phyloP scores from a whole-genome alignment of 2,329 filamentous ascomycete species.

The Aspergillus neotritici region DNA sequence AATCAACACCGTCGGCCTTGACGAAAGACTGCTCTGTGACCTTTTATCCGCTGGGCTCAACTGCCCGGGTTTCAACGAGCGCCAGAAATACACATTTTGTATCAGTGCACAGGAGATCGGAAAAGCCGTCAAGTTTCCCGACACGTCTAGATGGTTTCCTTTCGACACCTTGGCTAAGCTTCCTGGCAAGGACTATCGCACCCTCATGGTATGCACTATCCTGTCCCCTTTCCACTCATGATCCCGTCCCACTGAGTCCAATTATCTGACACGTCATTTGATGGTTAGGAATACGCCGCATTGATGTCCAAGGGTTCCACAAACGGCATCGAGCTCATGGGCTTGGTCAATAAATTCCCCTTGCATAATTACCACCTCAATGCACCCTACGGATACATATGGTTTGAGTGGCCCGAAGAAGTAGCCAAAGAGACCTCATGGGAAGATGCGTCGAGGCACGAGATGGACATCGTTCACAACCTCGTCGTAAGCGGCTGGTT shows the following conservation, averaged over 20 bases:
- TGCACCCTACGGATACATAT: slow-evolving; percentile 26
- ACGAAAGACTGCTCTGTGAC: slow-evolving; percentile 34
- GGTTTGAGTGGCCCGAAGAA: slow-evolving; percentile 23
- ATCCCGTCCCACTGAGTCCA: not conserved
- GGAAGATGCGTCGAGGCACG: slow-evolving; percentile 19
- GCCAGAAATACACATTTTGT: slow-evolving; percentile 36
- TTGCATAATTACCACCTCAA: slow-evolving; percentile 8
- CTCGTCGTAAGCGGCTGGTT: slow-evolving; percentile 20
- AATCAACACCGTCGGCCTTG: slow-evolving; percentile 33
- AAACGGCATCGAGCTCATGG: slow-evolving; percentile 2
- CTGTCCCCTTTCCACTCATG: not conserved
- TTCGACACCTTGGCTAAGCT: slow-evolving; percentile 34
- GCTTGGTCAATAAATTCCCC: slow-evolving; percentile 18
- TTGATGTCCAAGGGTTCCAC: slow-evolving; percentile 19
- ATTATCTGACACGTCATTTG: too few species aligned
- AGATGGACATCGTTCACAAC: slow-evolving; percentile 17
- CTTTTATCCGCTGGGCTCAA: slow-evolving; percentile 37
- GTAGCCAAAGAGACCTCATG: slow-evolving; percentile 14
- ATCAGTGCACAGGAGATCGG: slow-evolving; percentile 20
- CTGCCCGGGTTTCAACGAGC: slow-evolving; percentile 41
- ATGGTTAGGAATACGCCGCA: slow-evolving; percentile 19
- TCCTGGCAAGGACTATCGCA: slow-evolving; percentile 15
- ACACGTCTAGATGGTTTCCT: slow-evolving; percentile 32
- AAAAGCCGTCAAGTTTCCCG: slow-evolving; percentile 19
- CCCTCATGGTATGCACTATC: slow-evolving; percentile 23